Evolutionary conservation across 768 basidiomycete genomes (phyloP).

Genomic region (Phylloporus sp.): DNA sequence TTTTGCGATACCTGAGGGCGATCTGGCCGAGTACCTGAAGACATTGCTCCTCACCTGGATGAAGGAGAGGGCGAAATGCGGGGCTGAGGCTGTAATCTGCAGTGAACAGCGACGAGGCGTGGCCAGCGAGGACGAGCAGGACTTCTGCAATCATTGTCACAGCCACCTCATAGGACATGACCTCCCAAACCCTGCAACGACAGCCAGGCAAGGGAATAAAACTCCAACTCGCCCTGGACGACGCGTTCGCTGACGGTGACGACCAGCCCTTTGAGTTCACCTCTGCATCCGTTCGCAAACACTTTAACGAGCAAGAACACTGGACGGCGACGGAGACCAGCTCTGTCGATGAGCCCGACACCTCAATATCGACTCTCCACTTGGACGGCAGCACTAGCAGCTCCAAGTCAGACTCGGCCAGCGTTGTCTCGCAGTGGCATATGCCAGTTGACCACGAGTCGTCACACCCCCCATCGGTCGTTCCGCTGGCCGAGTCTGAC

Average conservation of each 20-base stretch:
- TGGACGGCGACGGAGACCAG: conserved; percentile 31
- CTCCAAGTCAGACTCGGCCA: conserved; percentile 11
- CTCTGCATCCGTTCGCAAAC: conserved; percentile 56
- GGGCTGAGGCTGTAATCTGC: conserved; percentile 55
- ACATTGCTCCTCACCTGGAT: conserved; percentile 85
- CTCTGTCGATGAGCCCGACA: conserved; percentile 34
- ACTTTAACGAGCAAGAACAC: conserved; percentile 51
- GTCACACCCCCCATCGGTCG: conserved; percentile 19
- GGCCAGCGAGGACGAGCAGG: conserved; percentile 81
- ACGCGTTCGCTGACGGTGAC: conserved; percentile 63
- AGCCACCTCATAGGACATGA: neutral
- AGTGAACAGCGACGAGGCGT: conserved; percentile 81
- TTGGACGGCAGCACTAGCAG: conserved; percentile 37
- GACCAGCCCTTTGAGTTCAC: conserved; percentile 52
- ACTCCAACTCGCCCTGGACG: conserved; percentile 48
- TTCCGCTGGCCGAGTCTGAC: conserved; percentile 21
- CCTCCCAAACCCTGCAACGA: conserved; percentile 15
- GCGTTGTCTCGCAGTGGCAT: conserved; percentile 21
- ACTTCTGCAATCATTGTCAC: conserved; percentile 80
- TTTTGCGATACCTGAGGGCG: conserved; percentile 69
- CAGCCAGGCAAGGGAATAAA: conserved; percentile 25
- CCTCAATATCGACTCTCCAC: conserved; percentile 57
- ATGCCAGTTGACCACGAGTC: conserved; percentile 16
- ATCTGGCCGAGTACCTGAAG: conserved; percentile 78
- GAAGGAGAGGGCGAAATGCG: conserved; percentile 66